Percentiles rank a stretch among this genome's conserved stretches.
phyloP scores from a whole-genome alignment of 495 filamentous ascomycete genomes.

The Lasiosphaeris hirsuta region DNA sequence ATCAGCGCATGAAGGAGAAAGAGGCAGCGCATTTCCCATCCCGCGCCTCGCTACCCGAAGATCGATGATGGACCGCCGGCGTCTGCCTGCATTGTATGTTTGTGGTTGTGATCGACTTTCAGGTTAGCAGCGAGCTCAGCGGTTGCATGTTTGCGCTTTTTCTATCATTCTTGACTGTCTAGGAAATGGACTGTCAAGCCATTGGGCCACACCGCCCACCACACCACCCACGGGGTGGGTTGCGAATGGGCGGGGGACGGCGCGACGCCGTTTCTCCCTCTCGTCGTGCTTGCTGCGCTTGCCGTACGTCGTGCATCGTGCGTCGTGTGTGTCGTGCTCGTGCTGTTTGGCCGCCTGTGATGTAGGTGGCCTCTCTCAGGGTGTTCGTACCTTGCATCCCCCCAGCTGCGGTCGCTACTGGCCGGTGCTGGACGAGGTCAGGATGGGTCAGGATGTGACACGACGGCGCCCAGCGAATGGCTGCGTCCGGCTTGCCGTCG shows the following conservation, averaged over 20 bases:
- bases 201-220: neutral
- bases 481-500: constrained; percentile 26
- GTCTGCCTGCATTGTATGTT: constrained; percentile 9
- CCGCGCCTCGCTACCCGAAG: constrained; percentile 19
- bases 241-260: constrained; percentile 3
- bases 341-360: constrained; percentile 11
- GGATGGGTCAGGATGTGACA: constrained; percentile 22
- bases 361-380: constrained; percentile 28
- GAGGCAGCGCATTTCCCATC: constrained; percentile 18
- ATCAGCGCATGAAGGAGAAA: constrained; percentile 15
- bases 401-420: constrained; percentile 26
- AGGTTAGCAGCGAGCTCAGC: neutral
- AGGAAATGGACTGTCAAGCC: no score
- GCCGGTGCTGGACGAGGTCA: constrained; percentile 8
- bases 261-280: constrained; percentile 18
- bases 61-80: constrained; percentile 12
- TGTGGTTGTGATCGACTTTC: constrained; percentile 10
- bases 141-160: neutral
- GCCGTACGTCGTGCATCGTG: no score
- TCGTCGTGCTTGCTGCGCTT: neutral
- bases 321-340: no score
- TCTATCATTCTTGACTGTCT: no score
- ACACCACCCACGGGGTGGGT: constrained; percentile 1
- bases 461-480: constrained; percentile 31
- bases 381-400: constrained; percentile 31